Evolutionary conservation across 2,329 filamentous ascomycete genomes (phyloP), one percentile per base, ranked within the genome.

Genomic region (Neurospora crassa): DNA sequence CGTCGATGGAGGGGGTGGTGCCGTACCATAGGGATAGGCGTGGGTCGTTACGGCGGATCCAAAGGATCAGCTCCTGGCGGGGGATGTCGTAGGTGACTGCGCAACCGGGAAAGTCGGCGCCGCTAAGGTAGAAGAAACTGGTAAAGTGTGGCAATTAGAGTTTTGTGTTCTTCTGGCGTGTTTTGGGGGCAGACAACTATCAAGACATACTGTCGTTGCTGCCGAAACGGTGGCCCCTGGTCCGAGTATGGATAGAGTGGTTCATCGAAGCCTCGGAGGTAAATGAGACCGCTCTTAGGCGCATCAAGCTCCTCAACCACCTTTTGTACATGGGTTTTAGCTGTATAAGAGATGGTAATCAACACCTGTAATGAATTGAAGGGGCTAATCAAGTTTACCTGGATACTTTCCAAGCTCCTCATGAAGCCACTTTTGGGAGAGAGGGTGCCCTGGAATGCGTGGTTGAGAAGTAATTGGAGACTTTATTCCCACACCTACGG

Each of bases 11-110:
- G 0, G 89, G 89, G 29, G 85, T 87, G 42, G 83, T 84, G 18
- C 91, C 91, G 76, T 87, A 88, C 85, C 87, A 93, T 68, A 92
- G 86, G 12, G 87, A 83, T 75, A 86, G 83, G 18, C 83, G 84
- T 16, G 87, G 87, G 74, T 91, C 87, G 74, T 90, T 87, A 75
- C 88, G 87, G 2, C 92, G 91, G 68, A 95, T 89, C 86, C 91
- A 96, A 40, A 95, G 86, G 5, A 86, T 88, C 71, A 96, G 85
- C 29, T 83, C 81, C 78, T 94, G 91, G 12, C 81, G 81, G 29
- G 78, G 80, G 68, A 89, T 84, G 73, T 89, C 86, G 75, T 89
- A 89, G 2, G 87, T 89, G 42, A 87, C 83, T 68, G 81, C 81
- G 76, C 85, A 88, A 75, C 85, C 84, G 1, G 85, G 81, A 72